A percentile compares a stretch with the other conserved stretches of the same genome.
These are phyloP conservation scores for Blastobotrys indianensis DNA, from an alignment of 1,139 yeast species.

Conservation along the genomic window DNA sequence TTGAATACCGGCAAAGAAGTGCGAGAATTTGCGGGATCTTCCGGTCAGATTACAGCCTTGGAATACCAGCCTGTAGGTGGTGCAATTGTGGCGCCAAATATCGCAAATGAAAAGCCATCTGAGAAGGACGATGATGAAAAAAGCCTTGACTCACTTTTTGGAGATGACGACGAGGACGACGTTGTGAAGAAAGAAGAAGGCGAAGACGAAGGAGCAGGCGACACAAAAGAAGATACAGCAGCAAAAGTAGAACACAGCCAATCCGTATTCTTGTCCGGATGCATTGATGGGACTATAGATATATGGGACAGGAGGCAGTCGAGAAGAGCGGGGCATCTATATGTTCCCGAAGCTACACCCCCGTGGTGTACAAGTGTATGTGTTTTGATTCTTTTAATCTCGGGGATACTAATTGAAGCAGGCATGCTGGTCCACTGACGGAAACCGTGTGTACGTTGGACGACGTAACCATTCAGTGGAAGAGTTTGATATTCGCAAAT, in stretches of 20 bases:
- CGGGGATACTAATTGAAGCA: slow-evolving; percentile 30
- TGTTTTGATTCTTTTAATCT: slow-evolving; percentile 11
- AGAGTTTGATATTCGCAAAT: slow-evolving; percentile 69
- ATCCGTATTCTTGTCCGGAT: slow-evolving; percentile 65
- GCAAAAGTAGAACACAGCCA: slow-evolving; percentile 38
- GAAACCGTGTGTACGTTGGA: slow-evolving; percentile 75
- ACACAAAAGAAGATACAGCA: background rate
- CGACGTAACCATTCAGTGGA: slow-evolving; percentile 86
- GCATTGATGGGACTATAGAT: slow-evolving; percentile 76
- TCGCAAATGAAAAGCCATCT: slow-evolving; percentile 10
- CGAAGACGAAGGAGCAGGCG: background rate
- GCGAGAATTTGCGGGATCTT: slow-evolving; percentile 41
- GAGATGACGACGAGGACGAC: slow-evolving; percentile 43
- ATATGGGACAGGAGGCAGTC: slow-evolving; percentile 74
- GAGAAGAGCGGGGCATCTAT: slow-evolving; percentile 47
- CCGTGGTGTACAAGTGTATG: slow-evolving; percentile 76
- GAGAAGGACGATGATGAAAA: slow-evolving; percentile 43
- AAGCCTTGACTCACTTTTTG: slow-evolving; percentile 75
- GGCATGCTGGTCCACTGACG: slow-evolving; percentile 83
- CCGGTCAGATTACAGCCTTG: slow-evolving; percentile 75
- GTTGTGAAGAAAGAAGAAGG: slow-evolving; percentile 1
- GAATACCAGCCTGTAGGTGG: slow-evolving; percentile 76
- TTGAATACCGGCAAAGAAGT: slow-evolving; percentile 61
- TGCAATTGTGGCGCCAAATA: slow-evolving; percentile 32
- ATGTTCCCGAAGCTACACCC: slow-evolving; percentile 63